phyloP scores from a whole-genome alignment of 2,329 filamentous ascomycete species.

The Apiospora koreana region DNA sequence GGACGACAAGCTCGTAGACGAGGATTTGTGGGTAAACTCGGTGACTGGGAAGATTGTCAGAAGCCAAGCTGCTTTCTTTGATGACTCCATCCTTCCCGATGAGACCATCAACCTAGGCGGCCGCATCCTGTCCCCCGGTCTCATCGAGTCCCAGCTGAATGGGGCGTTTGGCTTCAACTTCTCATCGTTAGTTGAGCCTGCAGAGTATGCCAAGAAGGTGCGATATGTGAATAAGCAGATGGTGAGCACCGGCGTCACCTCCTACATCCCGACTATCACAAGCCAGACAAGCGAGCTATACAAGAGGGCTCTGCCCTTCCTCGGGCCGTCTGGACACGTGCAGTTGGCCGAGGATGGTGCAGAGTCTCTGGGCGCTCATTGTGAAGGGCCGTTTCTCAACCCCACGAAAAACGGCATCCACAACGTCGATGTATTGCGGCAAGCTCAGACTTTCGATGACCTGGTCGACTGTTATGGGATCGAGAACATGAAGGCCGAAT shows the following conservation, averaged over 20 bases:
- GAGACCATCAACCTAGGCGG: constrained; percentile 77
- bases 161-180: constrained; percentile 94
- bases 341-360: constrained; percentile 69
- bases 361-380: constrained; percentile 86
- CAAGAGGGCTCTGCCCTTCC: constrained; percentile 73
- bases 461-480: constrained; percentile 72
- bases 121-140: constrained; percentile 79
- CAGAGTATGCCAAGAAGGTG: constrained; percentile 71
- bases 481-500: constrained; percentile 58
- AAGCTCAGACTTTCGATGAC: constrained; percentile 64
- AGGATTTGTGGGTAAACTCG: constrained; percentile 89
- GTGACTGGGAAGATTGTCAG: constrained; percentile 78
- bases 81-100: constrained; percentile 69
- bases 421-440: constrained; percentile 69
- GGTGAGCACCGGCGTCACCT: constrained; percentile 80
- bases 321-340: constrained; percentile 67
- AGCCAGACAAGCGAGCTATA: constrained; percentile 83
- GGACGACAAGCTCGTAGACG: constrained; percentile 65
- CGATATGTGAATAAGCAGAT: constrained; percentile 70
- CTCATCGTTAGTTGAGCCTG: constrained; percentile 69
- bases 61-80: constrained; percentile 68
- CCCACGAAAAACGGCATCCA: constrained; percentile 86
- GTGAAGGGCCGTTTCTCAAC: constrained; percentile 86
- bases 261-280: constrained; percentile 82
- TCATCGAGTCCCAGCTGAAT: constrained; percentile 92